These are phyloP conservation scores for Amphicarpaea edgeworthii DNA, from an alignment of 306 rosid species.

Conservation along the genomic window DNA sequence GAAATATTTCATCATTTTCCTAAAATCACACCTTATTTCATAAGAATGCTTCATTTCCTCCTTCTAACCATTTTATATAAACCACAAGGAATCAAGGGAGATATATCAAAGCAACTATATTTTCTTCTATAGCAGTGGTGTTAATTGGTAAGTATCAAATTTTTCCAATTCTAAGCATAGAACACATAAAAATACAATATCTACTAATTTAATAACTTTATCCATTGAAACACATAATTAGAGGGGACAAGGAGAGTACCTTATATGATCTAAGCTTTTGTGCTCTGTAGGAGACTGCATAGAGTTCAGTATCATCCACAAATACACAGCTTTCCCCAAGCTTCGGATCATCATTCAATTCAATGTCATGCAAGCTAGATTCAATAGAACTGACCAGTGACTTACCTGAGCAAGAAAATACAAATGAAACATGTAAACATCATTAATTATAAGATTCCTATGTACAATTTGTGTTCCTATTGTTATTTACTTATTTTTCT, in stretches of 20 bases:
- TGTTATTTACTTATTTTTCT: conserved; percentile 24
- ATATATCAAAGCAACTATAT: conserved; percentile 12
- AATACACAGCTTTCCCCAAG: conserved; percentile 58
- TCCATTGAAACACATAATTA: conserved; percentile 4
- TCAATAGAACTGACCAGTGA: conserved; percentile 40
- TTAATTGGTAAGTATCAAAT: conserved; percentile 8
- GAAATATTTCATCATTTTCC: conserved; percentile 38
- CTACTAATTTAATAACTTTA: not conserved
- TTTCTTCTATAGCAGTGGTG: conserved; percentile 15
- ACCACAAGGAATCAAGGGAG: conserved; percentile 21
- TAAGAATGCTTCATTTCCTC: conserved; percentile 33
- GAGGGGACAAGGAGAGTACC: conserved; percentile 57
- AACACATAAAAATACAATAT: conserved; percentile 16
- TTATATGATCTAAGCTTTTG: conserved; percentile 79
- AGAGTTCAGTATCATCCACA: conserved; percentile 61
- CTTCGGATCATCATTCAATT: conserved; percentile 61
- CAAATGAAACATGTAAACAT: conserved; percentile 1
- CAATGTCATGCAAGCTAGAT: conserved; percentile 62
- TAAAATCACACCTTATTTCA: conserved; percentile 1
- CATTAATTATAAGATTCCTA: conserved; percentile 6
- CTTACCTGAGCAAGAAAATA: conserved; percentile 53
- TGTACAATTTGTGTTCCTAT: not conserved
- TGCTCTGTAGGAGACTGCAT: conserved; percentile 62
- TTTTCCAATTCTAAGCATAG: conserved; percentile 11
- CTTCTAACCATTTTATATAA: not conserved